These are phyloP conservation scores for Malus hybrid DNA, from an alignment of 331 rosid genomes.

Conservation along the genomic window DNA sequence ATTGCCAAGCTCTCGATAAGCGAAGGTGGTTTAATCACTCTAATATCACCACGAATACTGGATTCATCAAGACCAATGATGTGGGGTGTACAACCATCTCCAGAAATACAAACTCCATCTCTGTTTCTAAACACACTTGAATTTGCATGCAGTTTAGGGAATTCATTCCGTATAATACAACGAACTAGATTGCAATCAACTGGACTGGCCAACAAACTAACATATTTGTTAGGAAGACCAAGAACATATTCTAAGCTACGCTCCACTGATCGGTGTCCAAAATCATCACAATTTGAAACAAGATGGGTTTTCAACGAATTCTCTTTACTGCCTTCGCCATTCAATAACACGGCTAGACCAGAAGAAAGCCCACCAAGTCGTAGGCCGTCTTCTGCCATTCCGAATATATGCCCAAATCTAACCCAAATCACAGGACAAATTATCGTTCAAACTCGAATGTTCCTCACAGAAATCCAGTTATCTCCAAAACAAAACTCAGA, in stretches of 20 bases:
- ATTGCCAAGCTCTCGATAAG: constrained; percentile 76
- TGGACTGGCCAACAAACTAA: constrained; percentile 46
- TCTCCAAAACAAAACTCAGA: constrained; percentile 9
- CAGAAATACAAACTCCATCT: constrained; percentile 41
- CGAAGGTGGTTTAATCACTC: constrained; percentile 46
- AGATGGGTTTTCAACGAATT: constrained; percentile 47
- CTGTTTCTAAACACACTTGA: constrained; percentile 19
- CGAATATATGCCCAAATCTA: constrained; percentile 28
- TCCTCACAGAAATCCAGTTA: constrained; percentile 7
- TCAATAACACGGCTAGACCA: constrained; percentile 88
- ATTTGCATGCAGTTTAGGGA: constrained; percentile 25
- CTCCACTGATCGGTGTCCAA: constrained; percentile 72
- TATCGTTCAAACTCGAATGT: constrained; percentile 10
- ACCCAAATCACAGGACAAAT: constrained; percentile 18
- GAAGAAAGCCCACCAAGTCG: constrained; percentile 83
- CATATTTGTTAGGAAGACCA: constrained; percentile 72
- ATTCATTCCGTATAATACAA: constrained; percentile 46
- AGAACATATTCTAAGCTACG: constrained; percentile 76
- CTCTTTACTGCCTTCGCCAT: constrained; percentile 49
- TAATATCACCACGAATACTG: constrained; percentile 77
- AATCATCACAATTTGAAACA: constrained; percentile 71
- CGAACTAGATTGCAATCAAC: constrained; percentile 42
- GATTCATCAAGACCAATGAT: constrained; percentile 48
- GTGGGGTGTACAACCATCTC: constrained; percentile 29
- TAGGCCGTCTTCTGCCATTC: constrained; percentile 71